Percentiles rank a stretch among this genome's conserved stretches.
phyloP scores from a whole-genome alignment of 306 rosid genomes.

The Malus fusca region DNA sequence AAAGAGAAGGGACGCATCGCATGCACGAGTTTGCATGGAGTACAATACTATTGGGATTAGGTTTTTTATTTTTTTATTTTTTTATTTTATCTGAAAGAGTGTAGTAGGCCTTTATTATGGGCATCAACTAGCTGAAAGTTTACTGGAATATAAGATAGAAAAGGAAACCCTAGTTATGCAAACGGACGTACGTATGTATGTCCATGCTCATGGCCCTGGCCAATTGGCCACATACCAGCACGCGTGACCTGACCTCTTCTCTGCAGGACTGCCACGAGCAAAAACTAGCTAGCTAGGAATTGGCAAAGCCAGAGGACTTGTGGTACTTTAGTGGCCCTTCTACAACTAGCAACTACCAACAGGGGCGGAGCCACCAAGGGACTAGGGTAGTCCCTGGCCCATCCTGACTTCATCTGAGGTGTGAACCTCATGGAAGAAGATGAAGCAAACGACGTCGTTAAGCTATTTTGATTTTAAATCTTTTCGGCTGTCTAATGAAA shows the following conservation, averaged over 20 bases:
- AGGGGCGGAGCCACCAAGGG: too few species aligned
- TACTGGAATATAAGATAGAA: not conserved
- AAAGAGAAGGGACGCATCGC: not conserved
- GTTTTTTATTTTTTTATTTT: not conserved
- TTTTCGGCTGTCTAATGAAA: too few species aligned
- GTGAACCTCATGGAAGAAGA: too few species aligned
- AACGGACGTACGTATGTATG: not conserved
- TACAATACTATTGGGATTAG: not conserved
- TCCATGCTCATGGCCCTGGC: not conserved
- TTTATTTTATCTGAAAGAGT: not conserved
- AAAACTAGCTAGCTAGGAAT: not conserved
- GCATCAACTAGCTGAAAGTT: conserved; percentile 2
- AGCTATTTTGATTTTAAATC: too few species aligned
- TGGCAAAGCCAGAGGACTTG: not conserved
- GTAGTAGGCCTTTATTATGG: not conserved
- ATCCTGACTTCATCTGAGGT: too few species aligned
- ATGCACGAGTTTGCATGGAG: not conserved
- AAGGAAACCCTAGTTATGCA: not conserved
- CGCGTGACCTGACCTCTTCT: not conserved
- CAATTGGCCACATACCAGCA: not conserved
- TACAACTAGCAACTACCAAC: not conserved
- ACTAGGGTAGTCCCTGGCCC: too few species aligned
- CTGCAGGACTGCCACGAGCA: not conserved
- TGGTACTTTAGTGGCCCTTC: not conserved
- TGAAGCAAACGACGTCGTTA: too few species aligned